A percentile compares a stretch with the other conserved stretches of the same genome.
Evolutionary conservation across 352 stramenopile species (phyloP).

Genomic region (Saprolegnia parasitica): DNA sequence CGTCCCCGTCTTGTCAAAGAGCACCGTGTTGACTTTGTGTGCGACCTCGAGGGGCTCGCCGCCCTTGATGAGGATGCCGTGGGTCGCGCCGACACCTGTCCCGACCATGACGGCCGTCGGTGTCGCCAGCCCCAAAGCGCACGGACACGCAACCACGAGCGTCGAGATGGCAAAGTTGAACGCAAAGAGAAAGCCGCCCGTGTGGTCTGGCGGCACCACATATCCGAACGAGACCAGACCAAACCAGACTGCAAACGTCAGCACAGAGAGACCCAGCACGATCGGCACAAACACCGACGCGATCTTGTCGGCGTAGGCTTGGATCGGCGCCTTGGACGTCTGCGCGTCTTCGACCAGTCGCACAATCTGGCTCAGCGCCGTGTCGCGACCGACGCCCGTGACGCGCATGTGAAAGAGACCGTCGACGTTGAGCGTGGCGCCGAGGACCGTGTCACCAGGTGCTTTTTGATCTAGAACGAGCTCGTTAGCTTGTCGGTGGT

Average conservation of each 20-base stretch:
- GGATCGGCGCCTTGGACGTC: conserved; percentile 96
- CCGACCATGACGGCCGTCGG: conserved; percentile 98
- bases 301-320: conserved; percentile 95
- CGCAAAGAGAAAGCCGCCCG: conserved; percentile 83
- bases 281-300: conserved; percentile 94
- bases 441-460: conserved; percentile 78
- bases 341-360: conserved; percentile 98
- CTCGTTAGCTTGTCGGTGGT: conserved; percentile 1
- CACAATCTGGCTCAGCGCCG: conserved; percentile 96
- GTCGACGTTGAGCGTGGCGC: conserved; percentile 90
- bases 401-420: conserved; percentile 91
- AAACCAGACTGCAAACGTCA: conserved; percentile 96
- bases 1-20: conserved; percentile 99
- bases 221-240: conserved; percentile 41
- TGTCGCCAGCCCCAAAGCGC: conserved; percentile 96
- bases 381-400: conserved; percentile 90
- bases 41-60: conserved; percentile 90
- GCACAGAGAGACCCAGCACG: conserved; percentile 88
- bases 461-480: conserved; percentile 64
- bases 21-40: conserved; percentile 90
- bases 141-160: conserved; percentile 98
- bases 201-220: conserved; percentile 5
- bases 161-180: conserved; percentile 97
- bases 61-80: conserved; percentile 99
- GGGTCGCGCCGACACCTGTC: conserved; percentile 93